Evolutionary conservation across 2,329 filamentous ascomycete genomes (phyloP).

Genomic region (Monosporascus sp.): DNA sequence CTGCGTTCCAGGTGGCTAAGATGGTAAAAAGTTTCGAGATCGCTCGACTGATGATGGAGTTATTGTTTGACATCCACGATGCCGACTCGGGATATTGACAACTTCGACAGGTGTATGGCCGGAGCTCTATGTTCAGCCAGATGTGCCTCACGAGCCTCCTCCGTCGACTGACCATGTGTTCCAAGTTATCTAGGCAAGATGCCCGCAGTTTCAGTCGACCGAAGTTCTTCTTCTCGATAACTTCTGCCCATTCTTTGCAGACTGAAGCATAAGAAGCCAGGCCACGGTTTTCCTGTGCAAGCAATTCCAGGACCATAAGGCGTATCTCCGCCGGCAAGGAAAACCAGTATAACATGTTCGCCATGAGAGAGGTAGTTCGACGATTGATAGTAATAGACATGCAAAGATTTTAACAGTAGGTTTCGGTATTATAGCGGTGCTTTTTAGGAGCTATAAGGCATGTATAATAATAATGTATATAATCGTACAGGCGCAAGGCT

Average conservation of each 20-base stretch:
- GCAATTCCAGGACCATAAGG: slow-evolving; percentile 24
- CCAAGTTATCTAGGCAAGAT: slow-evolving; percentile 19
- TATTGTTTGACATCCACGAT: background rate
- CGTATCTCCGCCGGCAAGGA: slow-evolving; percentile 23
- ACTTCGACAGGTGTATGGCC: slow-evolving; percentile 13
- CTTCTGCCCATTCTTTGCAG: slow-evolving; percentile 30
- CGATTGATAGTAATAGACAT: no score
- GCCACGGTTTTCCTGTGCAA: slow-evolving; percentile 24
- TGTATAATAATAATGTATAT: no score
- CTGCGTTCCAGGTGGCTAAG: slow-evolving; percentile 24
- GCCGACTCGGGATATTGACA: slow-evolving; percentile 1
- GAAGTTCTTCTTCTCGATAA: slow-evolving; percentile 27
- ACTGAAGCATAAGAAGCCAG: slow-evolving; percentile 29
- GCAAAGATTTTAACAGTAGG: no score
- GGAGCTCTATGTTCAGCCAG: slow-evolving; percentile 25
- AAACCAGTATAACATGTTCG: background rate
- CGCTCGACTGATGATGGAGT: slow-evolving; percentile 12
- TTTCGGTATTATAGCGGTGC: no score
- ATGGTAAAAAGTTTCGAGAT: slow-evolving; percentile 25
- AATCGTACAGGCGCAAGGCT: no score
- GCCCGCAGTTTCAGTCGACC: slow-evolving; percentile 18
- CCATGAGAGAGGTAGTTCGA: no score
- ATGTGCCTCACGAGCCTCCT: slow-evolving; percentile 24
- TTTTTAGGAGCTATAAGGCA: no score
- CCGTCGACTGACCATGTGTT: slow-evolving; percentile 9